Percentiles rank a stretch among this genome's conserved stretches.
Evolutionary conservation across 371 early-diverging fungal species (phyloP).

Genomic region (Syncephalastrum sp.): DNA sequence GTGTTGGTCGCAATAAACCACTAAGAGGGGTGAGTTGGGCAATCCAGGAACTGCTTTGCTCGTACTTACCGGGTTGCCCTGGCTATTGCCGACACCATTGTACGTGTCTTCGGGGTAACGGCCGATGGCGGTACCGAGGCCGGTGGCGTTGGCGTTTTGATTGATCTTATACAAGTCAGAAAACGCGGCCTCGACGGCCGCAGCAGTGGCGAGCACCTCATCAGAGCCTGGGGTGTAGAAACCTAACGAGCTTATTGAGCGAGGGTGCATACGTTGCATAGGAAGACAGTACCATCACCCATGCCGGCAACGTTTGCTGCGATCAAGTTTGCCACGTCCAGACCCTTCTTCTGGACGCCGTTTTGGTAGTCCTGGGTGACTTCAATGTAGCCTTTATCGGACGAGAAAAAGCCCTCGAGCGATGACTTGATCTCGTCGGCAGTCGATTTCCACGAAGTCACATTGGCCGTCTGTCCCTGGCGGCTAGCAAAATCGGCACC

Average conservation of each 20-base stretch:
- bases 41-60: no score
- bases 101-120: conserved; percentile 77
- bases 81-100: conserved; percentile 53
- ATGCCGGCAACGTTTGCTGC: conserved; percentile 54
- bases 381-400: conserved; percentile 26
- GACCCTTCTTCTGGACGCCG: conserved; percentile 42
- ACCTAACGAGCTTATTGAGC: conserved; percentile 8
- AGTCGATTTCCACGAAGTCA: background rate
- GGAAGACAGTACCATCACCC: conserved; percentile 4
- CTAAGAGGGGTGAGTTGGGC: background rate
- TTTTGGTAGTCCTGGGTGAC: conserved; percentile 36
- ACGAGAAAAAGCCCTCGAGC: conserved; percentile 48
- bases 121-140: conserved; percentile 55
- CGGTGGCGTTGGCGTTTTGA: conserved; percentile 8
- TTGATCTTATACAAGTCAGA: conserved; percentile 57
- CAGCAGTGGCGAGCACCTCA: conserved; percentile 51
- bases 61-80: conserved; percentile 56
- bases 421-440: conserved; percentile 27
- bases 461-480: conserved; percentile 1
- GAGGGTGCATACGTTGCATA: no score
- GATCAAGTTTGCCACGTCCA: conserved; percentile 67
- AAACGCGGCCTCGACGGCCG: conserved; percentile 42
- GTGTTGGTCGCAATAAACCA: conserved; percentile 71
- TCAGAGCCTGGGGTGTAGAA: conserved; percentile 49
- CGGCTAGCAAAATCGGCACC: conserved; percentile 20